phyloP scores from a whole-genome alignment of 2,329 filamentous ascomycete genomes.

The Scolecobasidium constrictum region DNA sequence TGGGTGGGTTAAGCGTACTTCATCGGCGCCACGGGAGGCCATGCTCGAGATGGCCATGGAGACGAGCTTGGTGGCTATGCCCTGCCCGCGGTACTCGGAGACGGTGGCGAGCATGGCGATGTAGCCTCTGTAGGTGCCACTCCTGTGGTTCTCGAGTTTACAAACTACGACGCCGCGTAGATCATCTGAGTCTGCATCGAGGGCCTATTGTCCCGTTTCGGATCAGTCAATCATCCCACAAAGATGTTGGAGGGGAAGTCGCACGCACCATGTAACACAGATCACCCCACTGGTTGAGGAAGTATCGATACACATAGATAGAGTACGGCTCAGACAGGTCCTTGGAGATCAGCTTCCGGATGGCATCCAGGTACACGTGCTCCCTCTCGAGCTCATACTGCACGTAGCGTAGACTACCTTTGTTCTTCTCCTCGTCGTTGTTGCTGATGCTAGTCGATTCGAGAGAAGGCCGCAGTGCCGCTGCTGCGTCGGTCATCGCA shows the following conservation, averaged over 20 bases:
- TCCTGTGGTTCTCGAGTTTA: conserved; percentile 84
- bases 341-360: conserved; percentile 86
- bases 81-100: conserved; percentile 66
- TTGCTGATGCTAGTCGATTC: too few species aligned
- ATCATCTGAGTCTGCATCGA: conserved; percentile 44
- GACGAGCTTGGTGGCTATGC: conserved; percentile 81
- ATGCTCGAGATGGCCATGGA: conserved; percentile 84
- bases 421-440: not conserved
- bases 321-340: conserved; percentile 97
- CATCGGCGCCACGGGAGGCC: conserved; percentile 72
- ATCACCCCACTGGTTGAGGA: conserved; percentile 94
- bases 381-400: conserved; percentile 51
- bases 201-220: conserved; percentile 33
- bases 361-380: conserved; percentile 64
- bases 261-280: conserved; percentile 78
- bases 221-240: conserved; percentile 1
- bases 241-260: not conserved
- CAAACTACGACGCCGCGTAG: conserved; percentile 88
- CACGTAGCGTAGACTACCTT: conserved; percentile 34
- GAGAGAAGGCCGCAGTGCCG: too few species aligned
- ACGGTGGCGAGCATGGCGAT: conserved; percentile 97
- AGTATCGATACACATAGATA: conserved; percentile 98
- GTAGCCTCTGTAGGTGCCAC: conserved; percentile 81
- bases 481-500: conserved; percentile 5
- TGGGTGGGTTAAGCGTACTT: conserved; percentile 35